Evolutionary conservation across 129 eudicot genomes (phyloP).

Genomic region (Glebionis coronaria): DNA sequence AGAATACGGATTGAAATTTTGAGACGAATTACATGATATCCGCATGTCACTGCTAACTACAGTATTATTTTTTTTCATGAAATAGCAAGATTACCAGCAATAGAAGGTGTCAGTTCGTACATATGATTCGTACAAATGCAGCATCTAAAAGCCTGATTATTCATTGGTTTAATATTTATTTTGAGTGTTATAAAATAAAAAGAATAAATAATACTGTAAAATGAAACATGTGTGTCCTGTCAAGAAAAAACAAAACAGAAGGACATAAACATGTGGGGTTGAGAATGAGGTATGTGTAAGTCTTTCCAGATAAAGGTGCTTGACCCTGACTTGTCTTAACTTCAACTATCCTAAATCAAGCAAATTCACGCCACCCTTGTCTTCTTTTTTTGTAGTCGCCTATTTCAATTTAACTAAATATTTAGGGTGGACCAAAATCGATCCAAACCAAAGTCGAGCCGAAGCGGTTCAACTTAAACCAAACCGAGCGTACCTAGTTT

Average conservation of each 20-base stretch:
- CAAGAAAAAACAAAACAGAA: neutral
- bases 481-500: too few species aligned
- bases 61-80: too few species aligned
- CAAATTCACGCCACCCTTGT: neutral
- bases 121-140: neutral
- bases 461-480: too few species aligned
- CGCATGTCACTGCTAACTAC: too few species aligned
- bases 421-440: too few species aligned
- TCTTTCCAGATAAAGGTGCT: slow-evolving; percentile 1
- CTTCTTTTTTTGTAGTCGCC: too few species aligned
- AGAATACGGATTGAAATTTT: too few species aligned
- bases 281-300: slow-evolving; percentile 12
- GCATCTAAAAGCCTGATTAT: neutral
- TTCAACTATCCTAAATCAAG: slow-evolving; percentile 7
- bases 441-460: too few species aligned
- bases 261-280: slow-evolving; percentile 24
- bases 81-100: neutral
- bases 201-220: too few species aligned
- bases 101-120: neutral
- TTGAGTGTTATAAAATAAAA: neutral
- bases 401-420: too few species aligned
- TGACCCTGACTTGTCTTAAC: neutral
- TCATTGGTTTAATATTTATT: neutral
- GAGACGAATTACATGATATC: too few species aligned
- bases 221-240: neutral